Conservation (phyloP, 805 yeast species). For the Saccharomycopsis capsularis region DNA sequence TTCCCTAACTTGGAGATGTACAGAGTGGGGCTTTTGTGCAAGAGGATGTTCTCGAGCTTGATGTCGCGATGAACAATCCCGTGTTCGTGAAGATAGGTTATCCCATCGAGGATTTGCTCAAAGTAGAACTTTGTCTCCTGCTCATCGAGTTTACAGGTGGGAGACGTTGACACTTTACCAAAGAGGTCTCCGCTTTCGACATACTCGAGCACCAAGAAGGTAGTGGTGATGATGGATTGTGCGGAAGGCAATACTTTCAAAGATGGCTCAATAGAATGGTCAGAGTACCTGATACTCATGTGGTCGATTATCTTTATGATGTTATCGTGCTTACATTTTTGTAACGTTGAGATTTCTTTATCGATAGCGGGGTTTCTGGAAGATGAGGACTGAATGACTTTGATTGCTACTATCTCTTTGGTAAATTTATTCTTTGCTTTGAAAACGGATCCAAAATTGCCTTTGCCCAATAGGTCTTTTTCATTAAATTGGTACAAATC, state of each 20-base stretch:
- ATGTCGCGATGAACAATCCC: constrained; percentile 43
- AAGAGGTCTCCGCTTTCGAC: constrained; percentile 15
- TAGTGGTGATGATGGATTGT: no score
- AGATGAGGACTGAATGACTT: constrained; percentile 1
- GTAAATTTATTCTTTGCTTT: background rate
- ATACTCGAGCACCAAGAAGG: constrained; percentile 14
- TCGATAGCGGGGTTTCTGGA: background rate
- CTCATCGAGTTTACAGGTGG: background rate
- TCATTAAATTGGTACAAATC: constrained; percentile 8
- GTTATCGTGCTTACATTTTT: constrained; percentile 13
- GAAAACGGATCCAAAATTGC: constrained; percentile 14
- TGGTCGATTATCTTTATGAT: constrained; percentile 14
- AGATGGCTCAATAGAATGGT: background rate
- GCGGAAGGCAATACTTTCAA: no score
- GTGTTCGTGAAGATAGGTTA: constrained; percentile 33
- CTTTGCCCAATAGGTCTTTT: constrained; percentile 6
- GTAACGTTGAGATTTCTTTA: constrained; percentile 11
- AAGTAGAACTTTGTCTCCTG: constrained; percentile 11
- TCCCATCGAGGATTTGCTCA: constrained; percentile 12
- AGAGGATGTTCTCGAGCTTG: constrained; percentile 40
- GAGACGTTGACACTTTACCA: background rate
- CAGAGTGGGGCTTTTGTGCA: constrained; percentile 15
- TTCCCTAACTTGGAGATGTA: background rate
- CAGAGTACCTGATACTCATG: background rate
- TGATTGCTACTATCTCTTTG: constrained; percentile 8